Conservation (phyloP, 192 early-diverging fungal species). For the Backusella tuberculispora region DNA sequence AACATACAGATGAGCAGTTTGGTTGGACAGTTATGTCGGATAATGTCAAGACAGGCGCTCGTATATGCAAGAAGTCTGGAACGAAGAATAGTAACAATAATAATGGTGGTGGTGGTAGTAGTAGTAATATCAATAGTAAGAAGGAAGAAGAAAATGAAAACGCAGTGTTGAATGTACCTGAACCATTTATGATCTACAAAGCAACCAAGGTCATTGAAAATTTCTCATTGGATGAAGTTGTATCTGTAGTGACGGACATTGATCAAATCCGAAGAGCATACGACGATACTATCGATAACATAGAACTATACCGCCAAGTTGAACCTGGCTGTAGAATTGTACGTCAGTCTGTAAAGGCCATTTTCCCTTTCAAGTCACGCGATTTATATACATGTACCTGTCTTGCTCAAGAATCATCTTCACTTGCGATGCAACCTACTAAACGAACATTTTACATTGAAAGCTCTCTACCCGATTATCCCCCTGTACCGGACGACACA, state of each 20-base stretch:
- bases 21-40: conserved; percentile 50
- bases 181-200: conserved; percentile 50
- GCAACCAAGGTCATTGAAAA: conserved; percentile 56
- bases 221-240: conserved; percentile 55
- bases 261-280: conserved; percentile 38
- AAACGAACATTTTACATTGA: conserved; percentile 35
- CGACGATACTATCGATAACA: conserved; percentile 42
- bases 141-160: neutral
- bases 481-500: neutral
- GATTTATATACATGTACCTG: conserved; percentile 46
- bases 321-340: conserved; percentile 46
- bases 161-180: conserved; percentile 38
- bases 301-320: conserved; percentile 40
- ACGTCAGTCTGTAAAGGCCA: conserved; percentile 47
- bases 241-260: conserved; percentile 49
- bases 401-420: conserved; percentile 33
- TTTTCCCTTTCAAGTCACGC: conserved; percentile 55
- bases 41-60: conserved; percentile 41
- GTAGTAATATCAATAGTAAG: neutral
- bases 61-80: conserved; percentile 48
- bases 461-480: conserved; percentile 33
- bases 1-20: conserved; percentile 47
- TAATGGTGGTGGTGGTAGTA: neutral
- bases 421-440: conserved; percentile 5
- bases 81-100: conserved; percentile 8